phyloP scores from a whole-genome alignment of 306 rosid genomes.

The Morella rubra region DNA sequence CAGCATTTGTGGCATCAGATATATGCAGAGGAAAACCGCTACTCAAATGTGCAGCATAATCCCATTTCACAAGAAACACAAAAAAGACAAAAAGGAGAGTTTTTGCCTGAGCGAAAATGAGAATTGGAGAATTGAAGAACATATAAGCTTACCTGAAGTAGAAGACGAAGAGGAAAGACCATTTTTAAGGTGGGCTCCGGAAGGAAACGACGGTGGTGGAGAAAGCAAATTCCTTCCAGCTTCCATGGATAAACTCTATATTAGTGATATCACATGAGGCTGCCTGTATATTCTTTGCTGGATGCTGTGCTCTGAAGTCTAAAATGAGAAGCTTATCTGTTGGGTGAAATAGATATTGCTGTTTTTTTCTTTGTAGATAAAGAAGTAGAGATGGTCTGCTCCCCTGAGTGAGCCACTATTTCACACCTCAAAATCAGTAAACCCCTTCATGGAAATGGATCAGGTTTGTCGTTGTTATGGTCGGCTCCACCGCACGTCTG shows the following conservation, averaged over 20 bases:
- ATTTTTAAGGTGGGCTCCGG: conserved; percentile 54
- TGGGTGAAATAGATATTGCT: background rate
- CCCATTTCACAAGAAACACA: background rate
- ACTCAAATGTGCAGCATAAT: background rate
- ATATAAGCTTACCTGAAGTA: conserved; percentile 36
- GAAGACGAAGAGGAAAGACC: conserved; percentile 46
- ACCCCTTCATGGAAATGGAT: conserved; percentile 27
- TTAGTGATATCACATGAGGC: conserved; percentile 3
- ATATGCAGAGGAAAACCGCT: background rate
- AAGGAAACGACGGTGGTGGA: conserved; percentile 56
- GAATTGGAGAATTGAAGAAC: background rate
- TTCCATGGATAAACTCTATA: conserved; percentile 50
- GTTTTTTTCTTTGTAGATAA: conserved; percentile 34
- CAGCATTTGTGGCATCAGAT: background rate
- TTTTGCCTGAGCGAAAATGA: background rate
- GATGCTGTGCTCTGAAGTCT: background rate
- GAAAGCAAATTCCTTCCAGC: conserved; percentile 60
- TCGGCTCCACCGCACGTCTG: background rate
- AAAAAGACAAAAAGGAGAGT: background rate
- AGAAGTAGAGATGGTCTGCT: conserved; percentile 22
- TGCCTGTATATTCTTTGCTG: background rate
- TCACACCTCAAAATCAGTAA: conserved; percentile 40
- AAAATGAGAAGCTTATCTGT: background rate
- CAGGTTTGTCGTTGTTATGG: conserved; percentile 16
- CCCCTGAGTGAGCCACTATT: conserved; percentile 22